A percentile compares a stretch with the other conserved stretches of the same genome.
These are phyloP conservation scores for Harringtonia aguacate DNA, from an alignment of 2,329 filamentous ascomycete species.

Conservation along the genomic window DNA sequence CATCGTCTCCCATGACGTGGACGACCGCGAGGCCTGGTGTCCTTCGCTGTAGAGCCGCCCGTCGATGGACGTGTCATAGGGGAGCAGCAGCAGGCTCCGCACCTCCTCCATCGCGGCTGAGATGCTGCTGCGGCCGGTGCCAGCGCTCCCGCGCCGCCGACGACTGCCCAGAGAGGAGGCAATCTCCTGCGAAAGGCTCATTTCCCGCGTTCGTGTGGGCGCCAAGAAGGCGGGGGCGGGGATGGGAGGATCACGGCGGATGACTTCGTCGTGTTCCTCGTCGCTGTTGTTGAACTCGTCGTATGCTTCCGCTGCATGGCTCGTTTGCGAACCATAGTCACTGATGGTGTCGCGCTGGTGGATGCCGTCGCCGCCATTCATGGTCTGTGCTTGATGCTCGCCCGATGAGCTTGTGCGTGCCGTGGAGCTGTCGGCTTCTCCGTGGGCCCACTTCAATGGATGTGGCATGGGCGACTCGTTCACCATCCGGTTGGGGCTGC, in stretches of 20 bases:
- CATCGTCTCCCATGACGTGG: constrained; percentile 12
- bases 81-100: constrained; percentile 8
- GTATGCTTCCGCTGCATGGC: not conserved
- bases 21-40: constrained; percentile 3
- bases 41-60: not conserved
- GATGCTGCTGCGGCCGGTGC: constrained; percentile 6
- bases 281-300: not conserved
- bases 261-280: not conserved
- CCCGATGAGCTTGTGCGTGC: not conserved
- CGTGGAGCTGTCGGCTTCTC: not conserved
- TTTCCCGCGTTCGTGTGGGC: not conserved
- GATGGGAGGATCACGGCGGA: constrained; percentile 8
- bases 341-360: no score
- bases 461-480: constrained; percentile 7
- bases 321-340: no score
- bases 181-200: constrained; percentile 9
- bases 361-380: no score
- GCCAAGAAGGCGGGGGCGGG: constrained; percentile 3
- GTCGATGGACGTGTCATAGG: constrained; percentile 2
- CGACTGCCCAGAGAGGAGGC: constrained; percentile 9
- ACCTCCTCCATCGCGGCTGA: constrained; percentile 13
- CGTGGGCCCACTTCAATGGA: not conserved
- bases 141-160: not conserved
- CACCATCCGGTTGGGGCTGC: constrained; percentile 7
- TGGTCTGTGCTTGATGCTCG: no score